Evolutionary conservation across 2,329 filamentous ascomycete genomes (phyloP), one percentile per base, ranked within the genome.

Genomic region (Calonectria montana): DNA sequence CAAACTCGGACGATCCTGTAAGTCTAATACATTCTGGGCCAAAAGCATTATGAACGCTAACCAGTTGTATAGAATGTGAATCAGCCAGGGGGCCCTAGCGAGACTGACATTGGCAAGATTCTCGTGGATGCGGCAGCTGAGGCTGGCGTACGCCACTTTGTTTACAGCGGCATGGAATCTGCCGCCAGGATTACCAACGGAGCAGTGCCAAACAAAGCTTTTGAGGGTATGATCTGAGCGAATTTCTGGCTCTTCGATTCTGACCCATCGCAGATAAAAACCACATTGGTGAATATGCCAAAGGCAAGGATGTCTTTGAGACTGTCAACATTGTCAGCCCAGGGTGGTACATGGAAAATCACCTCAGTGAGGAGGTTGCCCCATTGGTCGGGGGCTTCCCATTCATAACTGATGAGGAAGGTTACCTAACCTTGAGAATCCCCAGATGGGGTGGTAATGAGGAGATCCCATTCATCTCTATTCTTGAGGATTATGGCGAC

Each of bases 341-440:
- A 1, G 84, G 82, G 2, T 87, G 83, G 84, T 87, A 84, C 71
- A 76, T 85, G 61, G 85, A 87, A 65, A 84, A 86, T 67, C 84
- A 85, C 72, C 77, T 84, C 1, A 57, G 74, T 8, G 73, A 79
- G 16, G 81, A 85, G 18, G 25, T 83, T 1, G 82, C 82, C 0
- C 78, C 80, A 1, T 23, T 82, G 0, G 78, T 86, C 29, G 85
- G 86, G 6, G 86, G 86, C 1, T 86, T 86, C 45, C 85, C 85
- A 0, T 80, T 78, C 27, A 57, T 70, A 1, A 67, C 80, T 1
- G 82, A 85, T 27, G 77, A 79, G 0, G 84, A 86, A 16, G 84
- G 81, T 4, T 80, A 77, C 27, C 69, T 85, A 3, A 84, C 84
- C 1, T 80, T 86, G 50, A 69, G 72, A 3, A 68, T 78, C 2